Evolutionary conservation across 2,329 filamentous ascomycete genomes (phyloP).

Genomic region (Colletotrichum higginsianum): DNA sequence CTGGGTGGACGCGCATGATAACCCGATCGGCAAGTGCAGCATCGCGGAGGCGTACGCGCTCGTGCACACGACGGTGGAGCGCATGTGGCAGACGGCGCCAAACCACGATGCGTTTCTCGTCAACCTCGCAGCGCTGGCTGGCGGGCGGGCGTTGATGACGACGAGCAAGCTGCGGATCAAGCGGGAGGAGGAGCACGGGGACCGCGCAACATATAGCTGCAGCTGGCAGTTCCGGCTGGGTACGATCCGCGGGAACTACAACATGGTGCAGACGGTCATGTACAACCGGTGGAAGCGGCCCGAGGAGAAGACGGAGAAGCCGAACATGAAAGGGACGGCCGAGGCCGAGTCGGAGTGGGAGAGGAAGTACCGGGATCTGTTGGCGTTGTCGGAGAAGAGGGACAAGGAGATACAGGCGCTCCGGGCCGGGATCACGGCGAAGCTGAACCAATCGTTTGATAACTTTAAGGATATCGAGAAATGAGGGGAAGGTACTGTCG

Average conservation of each 20-base stretch:
- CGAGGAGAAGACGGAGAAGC: constrained; percentile 47
- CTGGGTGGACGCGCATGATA: constrained; percentile 67
- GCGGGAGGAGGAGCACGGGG: constrained; percentile 59
- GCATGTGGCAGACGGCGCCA: constrained; percentile 64
- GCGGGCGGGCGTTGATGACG: constrained; percentile 66
- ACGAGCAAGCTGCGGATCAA: constrained; percentile 57
- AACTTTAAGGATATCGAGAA: constrained; percentile 8
- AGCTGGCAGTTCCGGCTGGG: constrained; percentile 72
- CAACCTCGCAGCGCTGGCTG: constrained; percentile 71
- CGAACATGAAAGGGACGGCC: constrained; percentile 2
- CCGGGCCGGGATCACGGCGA: constrained; percentile 59
- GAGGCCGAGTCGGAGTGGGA: constrained; percentile 58
- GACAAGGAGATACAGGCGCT: constrained; percentile 67
- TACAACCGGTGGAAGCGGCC: constrained; percentile 58
- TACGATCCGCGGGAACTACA: constrained; percentile 66
- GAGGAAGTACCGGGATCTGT: constrained; percentile 69
- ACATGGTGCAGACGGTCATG: constrained; percentile 65
- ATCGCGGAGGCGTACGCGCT: constrained; percentile 70
- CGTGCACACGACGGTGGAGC: constrained; percentile 67
- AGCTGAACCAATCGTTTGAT: constrained; percentile 44
- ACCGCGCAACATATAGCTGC: constrained; percentile 63
- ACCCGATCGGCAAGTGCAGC: constrained; percentile 57
- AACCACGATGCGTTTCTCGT: constrained; percentile 71
- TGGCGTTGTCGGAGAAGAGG: constrained; percentile 71
- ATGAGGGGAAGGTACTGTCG: neutral